These are phyloP conservation scores for Trebouxia sp. DNA, from an alignment of 139 green algal species.

Conservation along the genomic window DNA sequence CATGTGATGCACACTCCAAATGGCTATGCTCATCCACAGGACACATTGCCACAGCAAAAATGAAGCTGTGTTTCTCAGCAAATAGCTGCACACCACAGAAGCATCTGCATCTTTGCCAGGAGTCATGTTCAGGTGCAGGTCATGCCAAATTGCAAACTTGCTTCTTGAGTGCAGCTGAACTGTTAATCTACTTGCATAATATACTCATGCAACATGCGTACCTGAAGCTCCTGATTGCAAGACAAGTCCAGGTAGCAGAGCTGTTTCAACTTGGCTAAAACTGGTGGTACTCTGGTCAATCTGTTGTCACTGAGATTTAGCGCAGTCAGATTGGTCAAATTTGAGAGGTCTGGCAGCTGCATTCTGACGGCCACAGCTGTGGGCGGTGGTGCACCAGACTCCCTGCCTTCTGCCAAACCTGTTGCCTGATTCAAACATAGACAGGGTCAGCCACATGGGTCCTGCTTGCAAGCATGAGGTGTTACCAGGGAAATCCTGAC, in stretches of 20 bases:
- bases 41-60: neutral
- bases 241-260: conserved; percentile 51
- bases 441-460: neutral
- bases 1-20: no score
- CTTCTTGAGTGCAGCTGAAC: neutral
- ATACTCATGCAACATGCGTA: neutral
- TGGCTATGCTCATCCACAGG: no score
- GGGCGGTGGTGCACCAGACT: neutral
- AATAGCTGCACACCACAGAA: neutral
- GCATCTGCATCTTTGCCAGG: neutral
- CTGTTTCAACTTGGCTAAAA: conserved; percentile 38
- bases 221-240: conserved; percentile 50
- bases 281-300: conserved; percentile 42
- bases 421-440: conserved; percentile 24
- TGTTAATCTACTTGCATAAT: neutral
- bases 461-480: no score
- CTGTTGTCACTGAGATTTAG: conserved; percentile 59
- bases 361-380: conserved; percentile 27
- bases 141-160: neutral
- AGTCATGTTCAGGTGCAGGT: neutral
- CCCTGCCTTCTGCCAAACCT: conserved; percentile 23
- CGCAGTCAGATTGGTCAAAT: conserved; percentile 43
- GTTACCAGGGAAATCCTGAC: no score
- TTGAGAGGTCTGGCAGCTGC: conserved; percentile 44
- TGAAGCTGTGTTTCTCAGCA: neutral